A percentile compares a stretch with the other conserved stretches of the same genome.
Evolutionary conservation across 345 rosid species (phyloP).

Genomic region (Gossypium sturtianum): DNA sequence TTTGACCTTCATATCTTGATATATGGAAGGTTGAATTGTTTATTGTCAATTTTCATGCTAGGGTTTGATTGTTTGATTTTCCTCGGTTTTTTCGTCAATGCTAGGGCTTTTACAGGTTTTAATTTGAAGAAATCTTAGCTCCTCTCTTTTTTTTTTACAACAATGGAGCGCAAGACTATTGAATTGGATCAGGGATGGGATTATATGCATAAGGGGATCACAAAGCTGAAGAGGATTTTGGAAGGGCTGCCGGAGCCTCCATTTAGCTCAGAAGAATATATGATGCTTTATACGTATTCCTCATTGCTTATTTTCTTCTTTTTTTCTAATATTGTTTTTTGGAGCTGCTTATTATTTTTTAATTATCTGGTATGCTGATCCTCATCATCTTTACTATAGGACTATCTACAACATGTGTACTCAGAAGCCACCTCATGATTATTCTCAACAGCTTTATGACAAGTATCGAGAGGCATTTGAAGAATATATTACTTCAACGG

Average conservation of each 20-base stretch:
- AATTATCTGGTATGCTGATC: not conserved
- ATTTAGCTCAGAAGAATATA: conserved; percentile 68
- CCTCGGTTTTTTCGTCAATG: not conserved
- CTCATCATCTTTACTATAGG: conserved; percentile 24
- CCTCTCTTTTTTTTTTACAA: not conserved
- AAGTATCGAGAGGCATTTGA: conserved; percentile 68
- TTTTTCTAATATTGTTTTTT: not conserved
- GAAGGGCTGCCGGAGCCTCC: conserved; percentile 59
- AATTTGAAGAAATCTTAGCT: conserved; percentile 6
- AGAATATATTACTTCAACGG: conserved; percentile 57
- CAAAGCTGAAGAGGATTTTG: conserved; percentile 68
- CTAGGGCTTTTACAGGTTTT: conserved; percentile 7
- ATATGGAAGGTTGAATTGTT: not conserved
- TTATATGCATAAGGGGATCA: conserved; percentile 66
- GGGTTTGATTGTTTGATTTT: not conserved
- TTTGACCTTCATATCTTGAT: not conserved
- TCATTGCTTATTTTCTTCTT: conserved; percentile 3
- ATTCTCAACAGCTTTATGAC: conserved; percentile 80
- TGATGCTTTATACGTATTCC: conserved; percentile 72
- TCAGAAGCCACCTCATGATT: conserved; percentile 80
- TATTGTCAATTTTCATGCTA: not conserved
- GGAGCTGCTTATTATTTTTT: not conserved
- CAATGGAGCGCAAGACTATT: conserved; percentile 58
- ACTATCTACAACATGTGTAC: conserved; percentile 80
- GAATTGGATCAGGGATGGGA: conserved; percentile 86